Conservation (phyloP, 2,329 filamentous ascomycete species). For the Xylariaceae sp. region DNA sequence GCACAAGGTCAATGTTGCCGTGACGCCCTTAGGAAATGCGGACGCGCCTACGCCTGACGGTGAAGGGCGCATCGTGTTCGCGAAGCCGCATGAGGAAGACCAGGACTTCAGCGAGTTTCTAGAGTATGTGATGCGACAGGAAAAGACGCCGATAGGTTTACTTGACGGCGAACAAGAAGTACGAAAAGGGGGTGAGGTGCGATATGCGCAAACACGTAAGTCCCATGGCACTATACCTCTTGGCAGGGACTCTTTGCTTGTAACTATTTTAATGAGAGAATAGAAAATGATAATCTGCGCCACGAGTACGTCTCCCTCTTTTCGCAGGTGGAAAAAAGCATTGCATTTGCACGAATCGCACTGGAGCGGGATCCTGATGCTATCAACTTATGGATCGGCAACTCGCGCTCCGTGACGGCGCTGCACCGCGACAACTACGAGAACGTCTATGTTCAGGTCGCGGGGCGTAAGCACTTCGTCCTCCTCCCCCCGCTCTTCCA, state of each 20-base stretch:
- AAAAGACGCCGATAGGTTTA: constrained; percentile 46
- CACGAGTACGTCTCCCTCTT: constrained; percentile 73
- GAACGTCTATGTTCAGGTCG: constrained; percentile 80
- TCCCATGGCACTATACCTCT: neutral
- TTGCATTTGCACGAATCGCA: constrained; percentile 77
- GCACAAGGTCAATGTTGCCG: constrained; percentile 73
- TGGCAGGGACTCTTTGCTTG: neutral
- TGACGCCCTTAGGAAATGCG: constrained; percentile 73
- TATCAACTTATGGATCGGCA: constrained; percentile 84
- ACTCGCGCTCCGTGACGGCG: constrained; percentile 71
- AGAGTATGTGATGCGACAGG: constrained; percentile 64
- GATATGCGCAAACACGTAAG: constrained; percentile 79
- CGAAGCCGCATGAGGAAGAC: constrained; percentile 74
- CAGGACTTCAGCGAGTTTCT: constrained; percentile 70
- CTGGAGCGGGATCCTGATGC: constrained; percentile 71
- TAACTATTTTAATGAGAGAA: constrained; percentile 2
- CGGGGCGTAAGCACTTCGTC: constrained; percentile 76
- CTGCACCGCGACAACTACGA: constrained; percentile 86
- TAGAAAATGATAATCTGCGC: constrained; percentile 82
- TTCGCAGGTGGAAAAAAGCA: constrained; percentile 65
- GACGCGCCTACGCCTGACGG: constrained; percentile 57
- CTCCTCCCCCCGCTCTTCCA: constrained; percentile 75
- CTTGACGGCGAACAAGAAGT: constrained; percentile 32
- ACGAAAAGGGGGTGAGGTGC: constrained; percentile 54
- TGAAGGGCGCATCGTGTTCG: constrained; percentile 58